Conservation (phyloP, 495 filamentous ascomycete species). For the Rhypophila decipiens region DNA sequence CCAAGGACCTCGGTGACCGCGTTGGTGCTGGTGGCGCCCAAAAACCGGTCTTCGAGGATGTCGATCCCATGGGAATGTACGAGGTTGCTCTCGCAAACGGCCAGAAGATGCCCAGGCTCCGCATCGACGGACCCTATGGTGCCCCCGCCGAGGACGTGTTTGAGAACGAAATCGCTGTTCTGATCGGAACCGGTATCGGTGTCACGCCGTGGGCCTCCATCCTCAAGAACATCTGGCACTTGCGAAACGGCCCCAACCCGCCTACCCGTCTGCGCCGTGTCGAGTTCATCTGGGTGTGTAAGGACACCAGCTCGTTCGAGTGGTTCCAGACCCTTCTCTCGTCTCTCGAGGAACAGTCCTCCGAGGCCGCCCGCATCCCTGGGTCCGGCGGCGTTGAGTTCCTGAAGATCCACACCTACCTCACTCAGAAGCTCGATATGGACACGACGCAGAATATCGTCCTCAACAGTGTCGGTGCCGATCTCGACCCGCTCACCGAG, state of each 20-base stretch:
- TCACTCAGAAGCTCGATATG: constrained; percentile 85
- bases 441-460: constrained; percentile 96
- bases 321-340: constrained; percentile 96
- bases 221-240: constrained; percentile 97
- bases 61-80: constrained; percentile 96
- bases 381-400: constrained; percentile 71
- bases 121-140: constrained; percentile 94
- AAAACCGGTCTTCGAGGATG: constrained; percentile 73
- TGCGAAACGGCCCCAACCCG: constrained; percentile 77
- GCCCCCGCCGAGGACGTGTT: constrained; percentile 96
- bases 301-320: constrained; percentile 91
- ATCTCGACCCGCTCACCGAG: constrained; percentile 86
- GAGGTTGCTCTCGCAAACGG: constrained; percentile 94
- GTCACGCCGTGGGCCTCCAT: constrained; percentile 97
- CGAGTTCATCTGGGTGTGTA: constrained; percentile 99
- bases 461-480: constrained; percentile 83
- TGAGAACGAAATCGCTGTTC: constrained; percentile 94
- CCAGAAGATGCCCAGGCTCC: constrained; percentile 78
- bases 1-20: constrained; percentile 78
- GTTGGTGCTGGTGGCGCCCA: constrained; percentile 85
- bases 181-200: constrained; percentile 96
- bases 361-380: constrained; percentile 54
- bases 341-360: constrained; percentile 82
- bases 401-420: constrained; percentile 95
- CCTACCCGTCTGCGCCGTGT: constrained; percentile 85